Evolutionary conservation across 2,329 filamentous ascomycete genomes (phyloP), one percentile per base, ranked within the genome.

Genomic region (Akanthomyces lecanii): DNA sequence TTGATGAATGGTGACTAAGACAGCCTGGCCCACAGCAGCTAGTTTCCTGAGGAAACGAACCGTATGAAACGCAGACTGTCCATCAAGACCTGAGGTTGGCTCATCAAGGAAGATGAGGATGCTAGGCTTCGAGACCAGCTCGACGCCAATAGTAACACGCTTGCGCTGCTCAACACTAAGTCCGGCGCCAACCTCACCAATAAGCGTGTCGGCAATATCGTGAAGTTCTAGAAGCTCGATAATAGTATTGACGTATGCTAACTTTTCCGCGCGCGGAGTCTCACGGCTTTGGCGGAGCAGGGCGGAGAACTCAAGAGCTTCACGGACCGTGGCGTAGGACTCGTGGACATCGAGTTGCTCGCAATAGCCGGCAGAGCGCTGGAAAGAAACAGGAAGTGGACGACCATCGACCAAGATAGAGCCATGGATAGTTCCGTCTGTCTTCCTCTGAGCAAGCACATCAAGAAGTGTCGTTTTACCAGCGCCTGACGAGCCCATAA

Each of bases 381-480:
- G 89, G 79, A 93, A 93, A 0, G 88, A 89, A 2, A 85, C 81
- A 36, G 91, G 89, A 6, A 89, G 82, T 11, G 85, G 86, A 8
- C 83, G 83, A 1, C 90, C 90, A 66, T 94, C 89, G 16, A 94
- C 89, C 64, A 92, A 73, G 79, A 93, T 89, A 58, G 89, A 86
- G 51, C 90, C 91, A 21, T 78, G 79, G 33, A 94, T 89, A 2
- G 89, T 86, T 67, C 91, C 91, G 76, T 91, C 90, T 0, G 89
- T 92, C 64, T 90, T 89, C 68, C 90, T 85, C 65, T 89, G 90
- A 5, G 91, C 92, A 36, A 96, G 81, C 2, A 92, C 89, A 73
- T 96, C 92, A 7, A 96, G 79, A 3, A 96, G 82, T 0, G 91
- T 95, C 0, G 91, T 96, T 75, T 96, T 96, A 58, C 92, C 91